These are phyloP conservation scores for Fremontodendron californicum DNA, from an alignment of 345 rosid genomes.

Conservation along the genomic window DNA sequence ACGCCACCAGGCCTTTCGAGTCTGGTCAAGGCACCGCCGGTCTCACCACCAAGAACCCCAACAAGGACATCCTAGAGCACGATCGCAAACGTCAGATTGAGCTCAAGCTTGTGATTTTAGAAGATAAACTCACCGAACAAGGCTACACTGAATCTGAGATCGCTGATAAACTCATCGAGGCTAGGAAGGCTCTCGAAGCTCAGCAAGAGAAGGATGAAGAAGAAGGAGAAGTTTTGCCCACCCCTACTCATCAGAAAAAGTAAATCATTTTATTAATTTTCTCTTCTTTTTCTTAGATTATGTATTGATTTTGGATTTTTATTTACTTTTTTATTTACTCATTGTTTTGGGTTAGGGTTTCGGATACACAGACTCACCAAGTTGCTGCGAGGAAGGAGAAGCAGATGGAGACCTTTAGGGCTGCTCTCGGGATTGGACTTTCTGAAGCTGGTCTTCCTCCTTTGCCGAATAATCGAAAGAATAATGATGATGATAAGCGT, in stretches of 20 bases:
- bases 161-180: slow-evolving; percentile 67
- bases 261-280: neutral
- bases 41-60: slow-evolving; percentile 60
- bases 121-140: slow-evolving; percentile 71
- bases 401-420: slow-evolving; percentile 83
- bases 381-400: slow-evolving; percentile 94
- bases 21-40: slow-evolving; percentile 81
- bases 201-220: slow-evolving; percentile 4
- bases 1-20: slow-evolving; percentile 54
- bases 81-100: slow-evolving; percentile 88
- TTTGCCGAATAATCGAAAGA: slow-evolving; percentile 7
- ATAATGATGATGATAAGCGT: slow-evolving; percentile 44
- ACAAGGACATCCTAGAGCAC: slow-evolving; percentile 82
- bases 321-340: neutral
- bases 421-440: slow-evolving; percentile 67
- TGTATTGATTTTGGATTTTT: neutral
- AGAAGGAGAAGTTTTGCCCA: neutral
- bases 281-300: neutral
- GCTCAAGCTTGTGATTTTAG: slow-evolving; percentile 72
- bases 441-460: slow-evolving; percentile 19
- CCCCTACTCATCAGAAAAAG: neutral
- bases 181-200: slow-evolving; percentile 58
- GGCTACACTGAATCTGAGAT: slow-evolving; percentile 82
- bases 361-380: slow-evolving; percentile 87
- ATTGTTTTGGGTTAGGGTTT: slow-evolving; percentile 38